A percentile compares a stretch with the other conserved stretches of the same genome.
phyloP scores from a whole-genome alignment of 163 green algal genomes.

The Smithsoniella earleae region DNA sequence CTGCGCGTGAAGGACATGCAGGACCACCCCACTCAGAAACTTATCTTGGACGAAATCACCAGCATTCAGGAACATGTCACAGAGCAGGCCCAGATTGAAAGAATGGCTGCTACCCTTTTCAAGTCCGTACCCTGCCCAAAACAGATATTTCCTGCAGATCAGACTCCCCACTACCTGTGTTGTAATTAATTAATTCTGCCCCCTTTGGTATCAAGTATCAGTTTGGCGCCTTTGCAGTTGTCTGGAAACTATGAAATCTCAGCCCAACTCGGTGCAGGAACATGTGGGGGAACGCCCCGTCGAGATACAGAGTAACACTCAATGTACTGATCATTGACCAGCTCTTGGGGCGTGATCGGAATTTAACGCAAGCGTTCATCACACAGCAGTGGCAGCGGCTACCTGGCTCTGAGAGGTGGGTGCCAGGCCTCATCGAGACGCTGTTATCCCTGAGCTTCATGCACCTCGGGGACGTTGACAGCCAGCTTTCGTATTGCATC shows the following conservation, averaged over 20 bases:
- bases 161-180: not conserved
- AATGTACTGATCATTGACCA: conserved; percentile 17
- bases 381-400: conserved; percentile 28
- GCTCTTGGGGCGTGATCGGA: conserved; percentile 4
- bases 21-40: conserved; percentile 20
- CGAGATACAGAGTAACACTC: conserved; percentile 9
- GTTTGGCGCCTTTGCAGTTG: too few species aligned
- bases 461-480: conserved; percentile 23
- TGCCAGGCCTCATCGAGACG: conserved; percentile 14
- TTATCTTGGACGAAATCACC: conserved; percentile 24
- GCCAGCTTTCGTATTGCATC: not conserved
- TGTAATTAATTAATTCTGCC: not conserved
- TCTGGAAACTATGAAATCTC: too few species aligned
- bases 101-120: conserved; percentile 14
- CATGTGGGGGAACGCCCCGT: conserved; percentile 18
- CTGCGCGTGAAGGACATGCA: conserved; percentile 2
- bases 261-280: conserved; percentile 1
- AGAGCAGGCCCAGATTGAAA: conserved; percentile 10
- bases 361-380: not conserved
- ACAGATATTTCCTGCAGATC: not conserved
- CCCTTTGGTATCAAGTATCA: too few species aligned
- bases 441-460: not conserved
- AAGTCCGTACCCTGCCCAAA: not conserved
- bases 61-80: not conserved
- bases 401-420: conserved; percentile 4